A percentile compares a stretch with the other conserved stretches of the same genome.
Conservation (phyloP, 306 rosid species). For the Malus asiatica region DNA sequence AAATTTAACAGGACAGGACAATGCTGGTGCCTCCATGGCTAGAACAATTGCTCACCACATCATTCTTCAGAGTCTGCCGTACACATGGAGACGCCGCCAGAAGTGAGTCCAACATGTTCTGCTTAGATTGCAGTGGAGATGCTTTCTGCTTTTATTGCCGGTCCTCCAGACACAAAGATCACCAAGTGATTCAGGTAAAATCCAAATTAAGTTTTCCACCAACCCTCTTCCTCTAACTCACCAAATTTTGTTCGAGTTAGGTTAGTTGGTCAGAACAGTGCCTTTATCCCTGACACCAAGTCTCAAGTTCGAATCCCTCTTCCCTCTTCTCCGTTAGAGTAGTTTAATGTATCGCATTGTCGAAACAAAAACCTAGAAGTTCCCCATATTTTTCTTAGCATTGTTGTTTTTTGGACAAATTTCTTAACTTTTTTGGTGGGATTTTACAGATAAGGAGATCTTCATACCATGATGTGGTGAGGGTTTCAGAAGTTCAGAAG, state of each 20-base stretch:
- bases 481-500: conserved; percentile 69
- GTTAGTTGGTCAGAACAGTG: background rate
- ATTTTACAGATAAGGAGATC: conserved; percentile 70
- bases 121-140: conserved; percentile 65
- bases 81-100: conserved; percentile 67
- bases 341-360: background rate
- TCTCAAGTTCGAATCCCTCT: background rate
- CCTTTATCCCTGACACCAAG: background rate
- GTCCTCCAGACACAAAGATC: conserved; percentile 79
- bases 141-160: conserved; percentile 94
- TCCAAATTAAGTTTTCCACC: background rate
- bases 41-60: conserved; percentile 52
- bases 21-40: conserved; percentile 90
- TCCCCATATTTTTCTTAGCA: background rate
- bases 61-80: conserved; percentile 70
- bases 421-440: background rate
- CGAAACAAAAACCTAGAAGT: background rate
- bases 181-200: conserved; percentile 78
- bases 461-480: conserved; percentile 91
- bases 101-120: conserved; percentile 88
- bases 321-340: background rate
- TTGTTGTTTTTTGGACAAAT: background rate
- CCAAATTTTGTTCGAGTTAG: background rate
- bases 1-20: conserved; percentile 45
- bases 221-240: background rate